Evolutionary conservation across 495 filamentous ascomycete species (phyloP).

Genomic region (Lepraria neglecta): DNA sequence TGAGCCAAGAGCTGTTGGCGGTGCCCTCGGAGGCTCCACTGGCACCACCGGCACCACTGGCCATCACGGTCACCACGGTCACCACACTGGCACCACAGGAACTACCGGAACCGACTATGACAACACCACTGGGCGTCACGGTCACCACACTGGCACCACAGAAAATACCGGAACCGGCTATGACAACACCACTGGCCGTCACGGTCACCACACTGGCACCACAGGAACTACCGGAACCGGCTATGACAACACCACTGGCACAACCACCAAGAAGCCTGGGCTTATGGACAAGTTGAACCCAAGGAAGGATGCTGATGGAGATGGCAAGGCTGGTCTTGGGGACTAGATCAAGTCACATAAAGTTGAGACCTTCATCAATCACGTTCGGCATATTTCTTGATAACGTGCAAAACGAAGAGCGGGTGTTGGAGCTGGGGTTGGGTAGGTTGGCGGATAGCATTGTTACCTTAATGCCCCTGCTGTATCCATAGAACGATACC

Average conservation of each 20-base stretch:
- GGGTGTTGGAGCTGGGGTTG: background rate
- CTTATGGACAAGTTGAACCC: constrained; percentile 46
- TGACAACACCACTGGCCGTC: constrained; percentile 21
- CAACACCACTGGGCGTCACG: background rate
- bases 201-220: background rate
- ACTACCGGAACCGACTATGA: background rate
- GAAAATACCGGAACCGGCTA: too few species aligned
- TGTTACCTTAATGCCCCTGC: background rate
- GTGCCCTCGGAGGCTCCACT: constrained; percentile 29
- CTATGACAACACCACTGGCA: constrained; percentile 20
- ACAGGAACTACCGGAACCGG: constrained; percentile 21
- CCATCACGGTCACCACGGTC: constrained; percentile 11
- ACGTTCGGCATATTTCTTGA: background rate
- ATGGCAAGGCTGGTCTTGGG: constrained; percentile 44
- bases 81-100: constrained; percentile 16
- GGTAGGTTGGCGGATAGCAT: background rate
- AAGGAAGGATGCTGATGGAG: constrained; percentile 34
- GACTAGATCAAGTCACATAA: constrained; percentile 25
- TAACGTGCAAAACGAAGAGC: background rate
- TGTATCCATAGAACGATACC: constrained; percentile 1
- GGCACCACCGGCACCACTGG: constrained; percentile 22
- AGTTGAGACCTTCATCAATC: background rate
- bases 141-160: background rate
- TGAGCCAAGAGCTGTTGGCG: constrained; percentile 45
- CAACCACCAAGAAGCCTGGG: constrained; percentile 31